These are phyloP conservation scores for Candida insectorum DNA, from an alignment of 805 yeast genomes.

Conservation along the genomic window DNA sequence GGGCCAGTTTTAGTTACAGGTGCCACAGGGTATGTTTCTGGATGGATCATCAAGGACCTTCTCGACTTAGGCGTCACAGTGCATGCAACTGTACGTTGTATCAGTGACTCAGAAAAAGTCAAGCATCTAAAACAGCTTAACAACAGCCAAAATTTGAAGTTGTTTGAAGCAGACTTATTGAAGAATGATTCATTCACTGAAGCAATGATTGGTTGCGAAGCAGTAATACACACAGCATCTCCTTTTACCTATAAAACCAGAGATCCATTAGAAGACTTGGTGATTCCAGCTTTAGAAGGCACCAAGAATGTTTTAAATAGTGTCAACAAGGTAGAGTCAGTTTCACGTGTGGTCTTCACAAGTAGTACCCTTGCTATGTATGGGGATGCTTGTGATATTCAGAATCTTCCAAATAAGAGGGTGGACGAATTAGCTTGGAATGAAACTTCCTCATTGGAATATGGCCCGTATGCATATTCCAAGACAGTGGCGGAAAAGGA, in stretches of 20 bases:
- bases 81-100: slow-evolving; percentile 18
- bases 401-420: too few relatives aligned
- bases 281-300: slow-evolving; percentile 29
- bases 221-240: slow-evolving; percentile 41
- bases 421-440: slow-evolving; percentile 46
- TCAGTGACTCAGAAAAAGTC: slow-evolving; percentile 26
- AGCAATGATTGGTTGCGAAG: slow-evolving; percentile 46
- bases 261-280: slow-evolving; percentile 18
- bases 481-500: slow-evolving; percentile 59
- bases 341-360: slow-evolving; percentile 49
- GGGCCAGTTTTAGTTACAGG: slow-evolving; percentile 50
- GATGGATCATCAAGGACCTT: slow-evolving; percentile 41
- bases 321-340: slow-evolving; percentile 36
- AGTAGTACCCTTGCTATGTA: slow-evolving; percentile 55
- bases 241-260: slow-evolving; percentile 18
- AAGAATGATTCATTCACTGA: slow-evolving; percentile 47
- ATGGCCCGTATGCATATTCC: slow-evolving; percentile 49
- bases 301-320: slow-evolving; percentile 31
- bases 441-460: slow-evolving; percentile 42
- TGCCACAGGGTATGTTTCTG: slow-evolving; percentile 52
- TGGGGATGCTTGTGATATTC: too few relatives aligned
- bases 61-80: slow-evolving; percentile 40
- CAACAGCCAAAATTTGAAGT: too few relatives aligned
- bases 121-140: slow-evolving; percentile 24
- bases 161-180: too few relatives aligned